A percentile compares a stretch with the other conserved stretches of the same genome.
These are phyloP conservation scores for Rhododendron simsii DNA, from an alignment of 148 eudicot genomes.

Conservation along the genomic window DNA sequence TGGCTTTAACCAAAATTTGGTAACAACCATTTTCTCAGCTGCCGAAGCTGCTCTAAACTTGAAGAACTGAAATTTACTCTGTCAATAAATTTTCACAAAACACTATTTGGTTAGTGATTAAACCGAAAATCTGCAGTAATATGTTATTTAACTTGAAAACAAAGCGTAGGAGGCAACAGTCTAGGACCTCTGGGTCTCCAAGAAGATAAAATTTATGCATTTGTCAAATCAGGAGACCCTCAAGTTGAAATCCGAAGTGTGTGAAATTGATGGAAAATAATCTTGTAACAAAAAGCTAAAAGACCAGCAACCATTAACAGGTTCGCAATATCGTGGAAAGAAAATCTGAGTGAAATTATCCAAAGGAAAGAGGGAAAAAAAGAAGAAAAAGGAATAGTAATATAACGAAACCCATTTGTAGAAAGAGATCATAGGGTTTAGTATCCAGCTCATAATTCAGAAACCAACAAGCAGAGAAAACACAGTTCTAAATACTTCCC, in stretches of 20 bases:
- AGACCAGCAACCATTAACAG: slow-evolving; percentile 8
- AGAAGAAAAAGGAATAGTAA: slow-evolving; percentile 11
- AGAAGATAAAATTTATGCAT: neutral
- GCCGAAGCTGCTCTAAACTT: neutral
- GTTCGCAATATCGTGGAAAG: neutral
- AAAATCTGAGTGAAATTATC: neutral
- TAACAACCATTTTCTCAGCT: neutral
- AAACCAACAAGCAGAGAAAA: slow-evolving; percentile 20
- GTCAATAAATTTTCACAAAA: neutral
- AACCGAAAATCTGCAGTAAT: neutral
- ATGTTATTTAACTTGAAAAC: neutral
- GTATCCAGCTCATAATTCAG: slow-evolving; percentile 12
- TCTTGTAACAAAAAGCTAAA: slow-evolving; percentile 6
- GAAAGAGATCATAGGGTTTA: slow-evolving; percentile 5
- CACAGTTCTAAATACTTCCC: slow-evolving; percentile 50
- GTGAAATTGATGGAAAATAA: neutral
- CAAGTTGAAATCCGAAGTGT: neutral
- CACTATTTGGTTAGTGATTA: neutral
- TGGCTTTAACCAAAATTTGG: neutral
- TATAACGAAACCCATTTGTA: slow-evolving; percentile 21
- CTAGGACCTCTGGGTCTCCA: neutral
- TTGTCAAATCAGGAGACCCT: neutral
- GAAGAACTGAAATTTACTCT: neutral
- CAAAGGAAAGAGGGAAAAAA: neutral
- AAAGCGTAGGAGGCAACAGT: neutral